Evolutionary conservation across 2,329 filamentous ascomycete genomes (phyloP), one percentile per base, ranked within the genome.

Genomic region (Aspergillus texensis): DNA sequence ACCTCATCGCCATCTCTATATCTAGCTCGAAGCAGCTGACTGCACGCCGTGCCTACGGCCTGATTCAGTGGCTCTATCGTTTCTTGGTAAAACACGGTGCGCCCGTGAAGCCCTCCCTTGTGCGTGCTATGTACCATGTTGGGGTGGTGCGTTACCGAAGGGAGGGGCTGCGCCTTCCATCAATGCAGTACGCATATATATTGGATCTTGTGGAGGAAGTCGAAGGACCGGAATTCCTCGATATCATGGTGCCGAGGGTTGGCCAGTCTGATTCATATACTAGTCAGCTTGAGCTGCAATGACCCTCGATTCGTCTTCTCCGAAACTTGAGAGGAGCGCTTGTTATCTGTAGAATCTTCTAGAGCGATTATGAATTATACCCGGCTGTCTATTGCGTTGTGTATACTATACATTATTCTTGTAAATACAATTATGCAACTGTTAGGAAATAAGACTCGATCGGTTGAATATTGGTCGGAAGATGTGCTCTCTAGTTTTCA

Each of bases 51-150:
- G 77, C 83, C 0, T 83, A 80, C 62, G 73, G 78, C n/a, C 68
- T 81, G 32, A 79, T 85, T 9, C 77, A 80, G 67, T 80, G 80
- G 72, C 79, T 82, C 59, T 85, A 83, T 67, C 68, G 72, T 8
- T 83, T 79, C 65, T 75, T 86, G 4, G 70, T 74, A 26, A 73
- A 74, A 28, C 76, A 81, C 52, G 67, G 76, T 55, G 81, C 79
- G 10, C 80, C 80, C 2, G 70, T 85, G 19, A 72, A 74, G 21
- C 76, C 79, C 1, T 65, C 76, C 3, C 73, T 87, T 62, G 79
- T 78, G 8, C 79, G 81, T 36, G 82, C 85, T 0, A 67, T 87
- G 69, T 83, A 84, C 62, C 77, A 81, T 67, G 80, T 82, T 26
- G 84, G 82, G 19, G 74, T 86, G 28, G 74, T 80, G 28, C 75